phyloP scores from a whole-genome alignment of 1,139 yeast species.

The Lodderomyces beijingensis region DNA sequence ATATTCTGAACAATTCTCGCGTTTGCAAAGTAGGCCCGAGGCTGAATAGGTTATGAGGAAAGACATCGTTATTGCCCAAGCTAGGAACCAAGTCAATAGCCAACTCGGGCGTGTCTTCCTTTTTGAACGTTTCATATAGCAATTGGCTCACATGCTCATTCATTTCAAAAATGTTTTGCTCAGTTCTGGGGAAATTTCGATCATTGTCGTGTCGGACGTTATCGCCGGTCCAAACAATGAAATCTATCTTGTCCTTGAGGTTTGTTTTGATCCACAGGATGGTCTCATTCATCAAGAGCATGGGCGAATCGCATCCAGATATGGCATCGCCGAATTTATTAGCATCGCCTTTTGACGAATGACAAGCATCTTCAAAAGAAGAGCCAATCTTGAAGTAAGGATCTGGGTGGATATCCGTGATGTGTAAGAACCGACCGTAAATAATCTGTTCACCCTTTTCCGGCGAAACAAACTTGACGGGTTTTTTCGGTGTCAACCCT shows the following conservation, averaged over 20 bases:
- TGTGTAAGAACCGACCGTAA: conserved; percentile 77
- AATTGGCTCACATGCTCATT: conserved; percentile 56
- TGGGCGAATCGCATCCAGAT: conserved; percentile 70
- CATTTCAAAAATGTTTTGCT: conserved; percentile 62
- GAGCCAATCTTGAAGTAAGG: conserved; percentile 58
- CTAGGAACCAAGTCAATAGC: conserved; percentile 58
- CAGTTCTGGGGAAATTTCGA: conserved; percentile 66
- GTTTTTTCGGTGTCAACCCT: conserved; percentile 30
- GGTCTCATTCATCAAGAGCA: conserved; percentile 56
- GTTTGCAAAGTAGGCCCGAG: conserved; percentile 86
- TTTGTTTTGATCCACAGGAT: conserved; percentile 62
- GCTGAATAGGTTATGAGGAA: conserved; percentile 79
- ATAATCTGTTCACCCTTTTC: conserved; percentile 25
- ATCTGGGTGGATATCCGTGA: conserved; percentile 86
- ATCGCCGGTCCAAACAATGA: conserved; percentile 89
- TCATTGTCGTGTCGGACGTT: conserved; percentile 85
- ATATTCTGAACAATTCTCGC: conserved; percentile 65
- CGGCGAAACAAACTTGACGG: conserved; percentile 22
- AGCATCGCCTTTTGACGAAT: conserved; percentile 49
- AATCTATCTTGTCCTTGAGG: conserved; percentile 71
- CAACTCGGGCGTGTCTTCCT: conserved; percentile 41
- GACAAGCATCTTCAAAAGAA: conserved; percentile 52
- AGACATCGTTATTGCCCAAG: conserved; percentile 83
- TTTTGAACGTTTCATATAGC: conserved; percentile 46
- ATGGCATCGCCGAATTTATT: conserved; percentile 73